A percentile compares a stretch with the other conserved stretches of the same genome.
phyloP scores from a whole-genome alignment of 1,284 basidiomycete species.

The Boletus sp. region DNA sequence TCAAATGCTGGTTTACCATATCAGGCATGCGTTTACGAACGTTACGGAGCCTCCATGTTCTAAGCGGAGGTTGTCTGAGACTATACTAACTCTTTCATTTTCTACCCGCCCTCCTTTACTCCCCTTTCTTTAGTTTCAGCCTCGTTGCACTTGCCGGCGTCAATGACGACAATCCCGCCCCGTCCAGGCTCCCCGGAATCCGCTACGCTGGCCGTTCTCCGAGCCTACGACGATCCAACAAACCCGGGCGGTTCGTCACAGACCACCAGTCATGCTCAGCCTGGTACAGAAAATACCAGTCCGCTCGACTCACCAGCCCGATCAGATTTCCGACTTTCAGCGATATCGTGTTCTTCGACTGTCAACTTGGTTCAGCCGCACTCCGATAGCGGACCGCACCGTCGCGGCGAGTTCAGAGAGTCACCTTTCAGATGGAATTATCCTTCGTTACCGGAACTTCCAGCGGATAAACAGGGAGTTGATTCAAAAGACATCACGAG shows the following conservation, averaged over 20 bases:
- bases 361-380: constrained; percentile 23
- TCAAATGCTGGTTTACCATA: constrained; percentile 15
- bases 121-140: constrained; percentile 5
- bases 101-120: constrained; percentile 15
- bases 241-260: neutral
- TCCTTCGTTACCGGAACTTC: constrained; percentile 23
- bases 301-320: constrained; percentile 18
- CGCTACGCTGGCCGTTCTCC: constrained; percentile 30
- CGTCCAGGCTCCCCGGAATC: constrained; percentile 26
- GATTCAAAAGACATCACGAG: neutral
- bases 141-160: constrained; percentile 4
- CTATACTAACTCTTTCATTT: constrained; percentile 13
- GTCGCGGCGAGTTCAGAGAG: constrained; percentile 25
- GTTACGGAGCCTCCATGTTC: constrained; percentile 9
- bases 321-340: constrained; percentile 26
- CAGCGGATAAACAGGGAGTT: constrained; percentile 9
- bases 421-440: constrained; percentile 34
- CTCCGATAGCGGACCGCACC: constrained; percentile 7
- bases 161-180: constrained; percentile 17
- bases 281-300: constrained; percentile 9
- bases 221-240: constrained; percentile 22
- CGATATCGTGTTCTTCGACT: constrained; percentile 25
- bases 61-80: constrained; percentile 11
- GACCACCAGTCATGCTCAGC: neutral
- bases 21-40: constrained; percentile 34